Percentiles rank a stretch among this genome's conserved stretches.
phyloP scores from a whole-genome alignment of 768 basidiomycete species.

The Amyloporia xantha region DNA sequence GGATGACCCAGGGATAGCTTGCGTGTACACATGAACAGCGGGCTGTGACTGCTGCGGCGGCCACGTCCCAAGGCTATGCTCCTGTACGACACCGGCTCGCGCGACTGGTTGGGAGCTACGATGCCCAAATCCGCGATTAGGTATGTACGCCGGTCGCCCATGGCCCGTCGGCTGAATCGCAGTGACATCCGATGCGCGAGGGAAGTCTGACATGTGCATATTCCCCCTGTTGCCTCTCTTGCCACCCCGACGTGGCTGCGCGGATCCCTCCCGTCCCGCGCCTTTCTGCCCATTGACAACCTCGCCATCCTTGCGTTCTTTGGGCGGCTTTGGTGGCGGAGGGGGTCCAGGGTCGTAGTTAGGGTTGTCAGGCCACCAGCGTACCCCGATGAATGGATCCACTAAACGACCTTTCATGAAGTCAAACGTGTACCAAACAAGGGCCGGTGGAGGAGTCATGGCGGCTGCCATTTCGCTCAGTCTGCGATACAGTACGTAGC shows the following conservation, averaged over 20 bases:
- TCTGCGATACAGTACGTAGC: constrained; percentile 43
- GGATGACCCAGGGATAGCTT: neutral
- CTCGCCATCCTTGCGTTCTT: neutral
- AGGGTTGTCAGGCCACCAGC: constrained; percentile 58
- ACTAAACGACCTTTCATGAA: constrained; percentile 38
- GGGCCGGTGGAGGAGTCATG: constrained; percentile 28
- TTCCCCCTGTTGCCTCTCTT: too few relatives aligned
- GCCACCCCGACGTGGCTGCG: too few relatives aligned
- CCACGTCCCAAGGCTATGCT: neutral
- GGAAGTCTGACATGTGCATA: too few relatives aligned
- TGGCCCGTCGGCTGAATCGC: too few relatives aligned
- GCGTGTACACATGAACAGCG: neutral
- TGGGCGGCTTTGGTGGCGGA: constrained; percentile 36
- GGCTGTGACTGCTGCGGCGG: neutral
- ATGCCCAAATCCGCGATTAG: neutral
- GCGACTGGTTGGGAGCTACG: neutral
- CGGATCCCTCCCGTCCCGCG: neutral
- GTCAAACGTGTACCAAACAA: constrained; percentile 53
- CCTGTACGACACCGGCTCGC: too few relatives aligned
- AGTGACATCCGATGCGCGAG: neutral
- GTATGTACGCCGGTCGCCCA: too few relatives aligned
- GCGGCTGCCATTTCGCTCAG: constrained; percentile 37
- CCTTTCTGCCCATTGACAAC: neutral
- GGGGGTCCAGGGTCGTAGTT: constrained; percentile 68
- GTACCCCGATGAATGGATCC: constrained; percentile 27